A percentile compares a stretch with the other conserved stretches of the same genome.
Conservation (phyloP, 495 filamentous ascomycete genomes). For the Aspergillus conjunctus region DNA sequence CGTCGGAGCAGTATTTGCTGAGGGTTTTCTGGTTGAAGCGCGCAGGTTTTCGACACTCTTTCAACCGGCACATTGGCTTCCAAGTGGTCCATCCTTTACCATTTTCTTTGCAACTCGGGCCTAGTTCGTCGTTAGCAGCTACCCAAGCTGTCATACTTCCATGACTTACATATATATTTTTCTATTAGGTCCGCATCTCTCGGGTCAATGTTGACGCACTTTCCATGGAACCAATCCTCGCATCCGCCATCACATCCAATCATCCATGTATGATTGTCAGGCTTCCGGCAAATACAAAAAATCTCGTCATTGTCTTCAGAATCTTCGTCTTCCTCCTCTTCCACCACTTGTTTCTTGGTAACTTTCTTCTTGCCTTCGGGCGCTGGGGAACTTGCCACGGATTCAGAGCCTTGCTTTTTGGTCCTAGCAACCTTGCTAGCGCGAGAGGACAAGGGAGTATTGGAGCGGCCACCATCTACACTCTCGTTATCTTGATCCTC, state of each 20-base stretch:
- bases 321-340: slow-evolving; percentile 38
- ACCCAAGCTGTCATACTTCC: not conserved
- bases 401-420: slow-evolving; percentile 46
- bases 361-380: slow-evolving; percentile 43
- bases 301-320: slow-evolving; percentile 53
- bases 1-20: slow-evolving; percentile 73
- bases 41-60: slow-evolving; percentile 63
- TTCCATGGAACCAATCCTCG: slow-evolving; percentile 75
- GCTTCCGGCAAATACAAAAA: slow-evolving; percentile 71
- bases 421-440: slow-evolving; percentile 48
- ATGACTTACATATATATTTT: slow-evolving; percentile 64
- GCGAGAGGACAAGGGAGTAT: slow-evolving; percentile 52
- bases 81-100: slow-evolving; percentile 62
- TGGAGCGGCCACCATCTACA: slow-evolving; percentile 43
- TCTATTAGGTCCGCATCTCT: slow-evolving; percentile 66
- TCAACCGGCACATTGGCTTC: slow-evolving; percentile 68
- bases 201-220: slow-evolving; percentile 64
- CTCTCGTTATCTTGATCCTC: slow-evolving; percentile 50
- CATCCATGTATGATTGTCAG: slow-evolving; percentile 77
- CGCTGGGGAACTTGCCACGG: slow-evolving; percentile 42
- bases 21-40: slow-evolving; percentile 46
- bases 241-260: slow-evolving; percentile 72
- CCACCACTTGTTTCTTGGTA: slow-evolving; percentile 27
- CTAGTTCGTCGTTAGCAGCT: slow-evolving; percentile 29
- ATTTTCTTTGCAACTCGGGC: slow-evolving; percentile 58